Percentiles rank a stretch among this genome's conserved stretches.
Evolutionary conservation across 495 filamentous ascomycete species (phyloP).

Genomic region (Bathelium albidoporum): DNA sequence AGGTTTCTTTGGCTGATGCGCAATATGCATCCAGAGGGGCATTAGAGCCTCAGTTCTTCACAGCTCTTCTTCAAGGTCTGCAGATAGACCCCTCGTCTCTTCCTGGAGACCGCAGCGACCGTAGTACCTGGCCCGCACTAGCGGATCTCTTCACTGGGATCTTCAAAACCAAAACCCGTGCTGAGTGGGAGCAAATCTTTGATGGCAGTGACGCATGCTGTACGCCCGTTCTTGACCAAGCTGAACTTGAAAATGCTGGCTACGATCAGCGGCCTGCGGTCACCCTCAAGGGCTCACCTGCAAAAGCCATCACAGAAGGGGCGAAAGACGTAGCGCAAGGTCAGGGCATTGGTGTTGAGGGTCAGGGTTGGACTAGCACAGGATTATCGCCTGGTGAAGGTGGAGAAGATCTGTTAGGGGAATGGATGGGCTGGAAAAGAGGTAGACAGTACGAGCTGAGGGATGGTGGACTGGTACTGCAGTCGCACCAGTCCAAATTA

Average conservation of each 20-base stretch:
- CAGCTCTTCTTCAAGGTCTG: conserved; percentile 53
- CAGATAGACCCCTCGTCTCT: conserved; percentile 43
- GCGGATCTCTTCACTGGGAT: conserved; percentile 45
- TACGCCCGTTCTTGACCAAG: conserved; percentile 68
- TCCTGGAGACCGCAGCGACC: conserved; percentile 45
- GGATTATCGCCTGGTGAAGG: conserved; percentile 56
- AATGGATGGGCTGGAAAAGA: conserved; percentile 71
- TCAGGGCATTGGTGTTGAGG: conserved; percentile 31
- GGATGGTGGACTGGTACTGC: conserved; percentile 41
- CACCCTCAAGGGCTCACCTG: conserved; percentile 55
- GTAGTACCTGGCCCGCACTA: conserved; percentile 54
- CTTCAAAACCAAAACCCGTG: conserved; percentile 65
- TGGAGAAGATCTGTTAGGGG: conserved; percentile 55
- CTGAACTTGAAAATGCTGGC: conserved; percentile 54
- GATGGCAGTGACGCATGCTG: conserved; percentile 87
- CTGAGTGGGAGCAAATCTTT: conserved; percentile 77
- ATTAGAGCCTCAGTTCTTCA: conserved; percentile 78
- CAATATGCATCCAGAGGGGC: conserved; percentile 42
- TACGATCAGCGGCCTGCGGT: conserved; percentile 72
- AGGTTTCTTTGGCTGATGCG: neutral
- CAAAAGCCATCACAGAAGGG: conserved; percentile 37
- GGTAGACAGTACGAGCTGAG: conserved; percentile 59
- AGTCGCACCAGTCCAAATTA: neutral
- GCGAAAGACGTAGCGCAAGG: conserved; percentile 41
- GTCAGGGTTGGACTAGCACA: conserved; percentile 45